A percentile compares a stretch with the other conserved stretches of the same genome.
These are phyloP conservation scores for Noccaea bulbosa DNA, from an alignment of 345 rosid genomes.

Conservation along the genomic window DNA sequence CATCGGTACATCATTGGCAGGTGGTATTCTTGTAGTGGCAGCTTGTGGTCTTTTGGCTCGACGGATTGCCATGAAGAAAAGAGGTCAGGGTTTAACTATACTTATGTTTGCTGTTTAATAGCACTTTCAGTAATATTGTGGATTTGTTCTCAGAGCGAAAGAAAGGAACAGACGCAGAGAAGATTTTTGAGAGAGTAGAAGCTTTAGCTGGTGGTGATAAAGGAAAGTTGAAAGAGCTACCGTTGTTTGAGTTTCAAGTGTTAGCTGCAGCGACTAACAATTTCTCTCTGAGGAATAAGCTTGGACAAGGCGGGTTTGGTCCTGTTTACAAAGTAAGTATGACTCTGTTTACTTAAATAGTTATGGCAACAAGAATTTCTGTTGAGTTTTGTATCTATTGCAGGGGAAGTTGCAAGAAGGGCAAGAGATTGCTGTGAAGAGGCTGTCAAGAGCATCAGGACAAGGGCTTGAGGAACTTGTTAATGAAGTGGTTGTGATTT, in stretches of 20 bases:
- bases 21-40: constrained; percentile 24
- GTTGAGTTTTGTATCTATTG: not conserved
- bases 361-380: not conserved
- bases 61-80: constrained; percentile 21
- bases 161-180: constrained; percentile 38
- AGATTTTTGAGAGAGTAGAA: constrained; percentile 42
- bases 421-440: constrained; percentile 62
- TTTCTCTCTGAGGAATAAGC: constrained; percentile 46
- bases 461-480: constrained; percentile 67
- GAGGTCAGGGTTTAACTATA: constrained; percentile 25
- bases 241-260: constrained; percentile 49
- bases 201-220: constrained; percentile 46
- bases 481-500: constrained; percentile 63
- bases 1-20: constrained; percentile 23
- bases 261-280: constrained; percentile 50
- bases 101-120: constrained; percentile 1
- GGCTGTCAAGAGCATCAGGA: constrained; percentile 58
- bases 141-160: constrained; percentile 29
- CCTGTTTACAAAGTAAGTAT: constrained; percentile 48
- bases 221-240: constrained; percentile 46
- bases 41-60: constrained; percentile 32
- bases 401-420: constrained; percentile 59
- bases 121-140: not conserved
- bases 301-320: constrained; percentile 60
- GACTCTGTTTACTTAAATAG: not conserved